phyloP scores from a whole-genome alignment of 2,329 filamentous ascomycete species.

The Orbilia javanica region DNA sequence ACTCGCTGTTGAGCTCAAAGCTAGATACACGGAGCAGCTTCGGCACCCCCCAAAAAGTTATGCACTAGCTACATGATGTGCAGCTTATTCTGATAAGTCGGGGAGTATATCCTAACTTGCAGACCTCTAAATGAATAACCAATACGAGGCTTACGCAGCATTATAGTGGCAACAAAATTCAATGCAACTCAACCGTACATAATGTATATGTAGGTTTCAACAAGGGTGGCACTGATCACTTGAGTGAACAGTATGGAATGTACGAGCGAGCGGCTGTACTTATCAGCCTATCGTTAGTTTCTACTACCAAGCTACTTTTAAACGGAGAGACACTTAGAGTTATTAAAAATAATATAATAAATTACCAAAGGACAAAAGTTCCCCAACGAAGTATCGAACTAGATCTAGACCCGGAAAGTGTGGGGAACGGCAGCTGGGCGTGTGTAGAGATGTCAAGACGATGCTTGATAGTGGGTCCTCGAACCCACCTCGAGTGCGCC shows the following conservation, averaged over 20 bases:
- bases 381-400: constrained; percentile 17
- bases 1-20: too few relatives aligned
- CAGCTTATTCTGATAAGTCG: constrained; percentile 11
- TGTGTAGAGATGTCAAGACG: neutral
- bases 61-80: constrained; percentile 8
- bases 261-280: constrained; percentile 15
- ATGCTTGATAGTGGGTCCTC: constrained; percentile 39
- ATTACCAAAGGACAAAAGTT: neutral
- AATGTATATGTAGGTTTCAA: constrained; percentile 11
- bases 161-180: neutral
- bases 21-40: neutral
- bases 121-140: neutral
- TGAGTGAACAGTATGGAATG: neutral
- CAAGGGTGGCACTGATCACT: constrained; percentile 30
- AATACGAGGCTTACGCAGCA: constrained; percentile 25
- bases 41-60: neutral
- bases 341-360: constrained; percentile 13
- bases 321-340: constrained; percentile 13
- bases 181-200: constrained; percentile 10
- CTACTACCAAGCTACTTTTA: neutral
- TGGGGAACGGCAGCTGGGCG: constrained; percentile 33
- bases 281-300: neutral
- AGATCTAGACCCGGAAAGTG: constrained; percentile 30
- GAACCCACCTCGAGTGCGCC: constrained; percentile 7
- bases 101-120: constrained; percentile 8